Percentiles rank a stretch among this genome's conserved stretches.
Evolutionary conservation across 768 basidiomycete species (phyloP).

Genomic region (Tulasnella sp.): DNA sequence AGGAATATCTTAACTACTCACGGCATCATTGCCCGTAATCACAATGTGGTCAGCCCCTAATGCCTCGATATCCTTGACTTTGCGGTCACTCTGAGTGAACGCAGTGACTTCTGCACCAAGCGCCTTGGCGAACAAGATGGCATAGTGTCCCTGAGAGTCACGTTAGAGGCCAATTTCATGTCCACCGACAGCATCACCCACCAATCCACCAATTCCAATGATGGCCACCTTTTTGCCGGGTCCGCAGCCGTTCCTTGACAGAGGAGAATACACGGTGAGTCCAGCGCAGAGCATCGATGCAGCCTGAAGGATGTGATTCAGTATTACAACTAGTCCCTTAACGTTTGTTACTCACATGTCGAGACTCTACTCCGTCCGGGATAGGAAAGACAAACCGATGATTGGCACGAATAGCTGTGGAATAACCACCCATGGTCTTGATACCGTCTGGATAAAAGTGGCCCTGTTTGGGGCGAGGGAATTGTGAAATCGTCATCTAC

Average conservation of each 20-base stretch:
- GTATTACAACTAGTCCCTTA: background rate
- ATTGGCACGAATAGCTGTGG: conserved; percentile 32
- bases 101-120: conserved; percentile 46
- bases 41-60: conserved; percentile 46
- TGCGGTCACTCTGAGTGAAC: conserved; percentile 41
- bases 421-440: conserved; percentile 38
- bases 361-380: conserved; percentile 39
- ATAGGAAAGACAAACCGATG: conserved; percentile 45
- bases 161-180: background rate
- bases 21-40: conserved; percentile 32
- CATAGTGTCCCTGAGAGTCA: conserved; percentile 25
- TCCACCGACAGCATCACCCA: conserved; percentile 4
- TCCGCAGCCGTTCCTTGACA: conserved; percentile 40
- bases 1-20: background rate
- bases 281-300: conserved; percentile 56
- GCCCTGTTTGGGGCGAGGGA: background rate
- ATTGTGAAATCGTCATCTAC: background rate
- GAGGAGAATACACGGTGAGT: conserved; percentile 49
- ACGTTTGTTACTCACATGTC: conserved; percentile 17
- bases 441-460: conserved; percentile 29
- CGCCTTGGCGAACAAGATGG: conserved; percentile 37
- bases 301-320: conserved; percentile 25
- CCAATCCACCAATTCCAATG: conserved; percentile 49
- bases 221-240: conserved; percentile 54
- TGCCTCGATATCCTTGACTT: conserved; percentile 43